Conservation (phyloP, 2,329 filamentous ascomycete genomes). For the Exophiala spinifera region DNA sequence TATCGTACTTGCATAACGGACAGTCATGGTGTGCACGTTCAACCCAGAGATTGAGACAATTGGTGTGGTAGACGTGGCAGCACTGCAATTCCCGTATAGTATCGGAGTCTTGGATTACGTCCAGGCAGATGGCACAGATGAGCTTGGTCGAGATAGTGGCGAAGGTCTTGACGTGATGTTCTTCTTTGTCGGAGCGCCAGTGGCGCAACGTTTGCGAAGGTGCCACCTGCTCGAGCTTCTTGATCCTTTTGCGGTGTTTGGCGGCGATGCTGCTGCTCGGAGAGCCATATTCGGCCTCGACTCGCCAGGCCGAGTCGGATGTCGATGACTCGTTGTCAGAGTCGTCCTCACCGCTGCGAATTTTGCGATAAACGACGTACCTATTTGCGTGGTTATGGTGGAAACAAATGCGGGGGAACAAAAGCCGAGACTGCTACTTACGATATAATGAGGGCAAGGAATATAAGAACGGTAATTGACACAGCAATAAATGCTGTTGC, state of each 20-base stretch:
- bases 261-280: constrained; percentile 2
- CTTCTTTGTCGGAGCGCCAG: constrained; percentile 21
- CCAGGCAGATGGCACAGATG: constrained; percentile 23
- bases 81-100: constrained; percentile 21
- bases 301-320: constrained; percentile 18
- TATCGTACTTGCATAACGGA: constrained; percentile 24
- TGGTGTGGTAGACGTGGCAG: constrained; percentile 21
- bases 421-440: background rate
- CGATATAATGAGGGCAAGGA: background rate
- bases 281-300: constrained; percentile 7
- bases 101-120: constrained; percentile 21
- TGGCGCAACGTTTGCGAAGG: constrained; percentile 15
- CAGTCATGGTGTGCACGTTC: constrained; percentile 24
- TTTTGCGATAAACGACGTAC: constrained; percentile 8
- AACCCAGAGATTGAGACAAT: constrained; percentile 23
- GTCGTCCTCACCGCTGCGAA: constrained; percentile 3
- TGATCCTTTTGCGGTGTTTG: constrained; percentile 19
- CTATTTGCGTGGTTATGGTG: background rate
- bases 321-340: constrained; percentile 14
- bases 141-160: constrained; percentile 17
- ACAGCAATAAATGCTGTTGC: constrained; percentile 3
- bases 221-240: constrained; percentile 22
- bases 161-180: constrained; percentile 18
- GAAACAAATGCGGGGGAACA: background rate
- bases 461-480: background rate